Evolutionary conservation across 208 protist species (phyloP), one percentile per base, ranked within the genome.

Genomic region (Wallacemonas sp.): DNA sequence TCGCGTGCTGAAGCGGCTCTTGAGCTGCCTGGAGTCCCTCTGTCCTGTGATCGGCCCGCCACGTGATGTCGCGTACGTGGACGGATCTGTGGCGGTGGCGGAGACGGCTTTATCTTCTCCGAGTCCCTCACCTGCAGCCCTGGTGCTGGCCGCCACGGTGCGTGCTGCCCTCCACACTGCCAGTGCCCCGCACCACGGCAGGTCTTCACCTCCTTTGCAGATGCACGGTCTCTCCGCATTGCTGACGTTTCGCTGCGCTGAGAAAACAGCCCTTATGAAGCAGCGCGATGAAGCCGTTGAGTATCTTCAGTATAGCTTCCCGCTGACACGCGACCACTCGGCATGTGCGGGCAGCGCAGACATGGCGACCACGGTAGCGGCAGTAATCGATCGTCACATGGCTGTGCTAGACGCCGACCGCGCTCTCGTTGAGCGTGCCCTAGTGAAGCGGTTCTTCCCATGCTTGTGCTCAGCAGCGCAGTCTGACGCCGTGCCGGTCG

Each of bases 1-100:
- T 6, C 28, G 8, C 22, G 39, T 30, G 41, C 9, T 66, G n/a
- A 44, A 33, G 19, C 44, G 45, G 3, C 27, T 66, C 19, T 24
- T 66, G n/a, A 4, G 27, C 42, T 12, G 51, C 28, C 21, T 66
- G 14, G 61, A 55, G 30, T 28, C 45, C 17, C 21, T 66, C 31
- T 55, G 45, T 15, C 56, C 56, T n/a, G n/a, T n/a, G n/a, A n/a
- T n/a, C n/a, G n/a, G n/a, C n/a, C n/a, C n/a, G n/a, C n/a, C n/a
- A n/a, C n/a, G n/a, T n/a, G n/a, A n/a, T n/a, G n/a, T n/a, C n/a
- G n/a, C n/a, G n/a, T n/a, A n/a, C n/a, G n/a, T n/a, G n/a, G n/a
- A n/a, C n/a, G n/a, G n/a, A n/a, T n/a, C n/a, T n/a, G n/a, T n/a
- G n/a, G n/a, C n/a, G n/a, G n/a, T n/a, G n/a, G n/a, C n/a, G n/a